Evolutionary conservation across 2,329 filamentous ascomycete genomes (phyloP).

Genomic region (Apiospora arundinis): DNA sequence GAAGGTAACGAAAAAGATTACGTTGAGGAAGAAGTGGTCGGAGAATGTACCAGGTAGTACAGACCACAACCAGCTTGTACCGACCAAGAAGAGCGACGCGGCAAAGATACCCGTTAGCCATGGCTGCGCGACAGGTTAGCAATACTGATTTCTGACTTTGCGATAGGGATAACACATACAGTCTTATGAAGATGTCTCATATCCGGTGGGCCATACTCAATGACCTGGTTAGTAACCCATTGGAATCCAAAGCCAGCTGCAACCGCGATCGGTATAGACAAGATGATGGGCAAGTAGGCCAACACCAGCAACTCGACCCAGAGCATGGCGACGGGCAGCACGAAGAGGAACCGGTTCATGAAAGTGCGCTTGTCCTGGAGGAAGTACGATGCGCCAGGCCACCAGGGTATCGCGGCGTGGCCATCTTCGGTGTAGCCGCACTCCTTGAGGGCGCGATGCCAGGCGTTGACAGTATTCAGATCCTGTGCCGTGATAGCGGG

Average conservation of each 20-base stretch:
- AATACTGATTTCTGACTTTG: slow-evolving; percentile 28
- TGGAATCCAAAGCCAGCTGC: slow-evolving; percentile 74
- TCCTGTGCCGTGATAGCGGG: slow-evolving; percentile 85
- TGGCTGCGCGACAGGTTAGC: slow-evolving; percentile 58
- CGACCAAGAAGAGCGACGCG: slow-evolving; percentile 81
- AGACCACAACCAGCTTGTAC: slow-evolving; percentile 74
- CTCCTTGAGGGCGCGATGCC: slow-evolving; percentile 82
- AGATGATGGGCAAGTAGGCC: slow-evolving; percentile 74
- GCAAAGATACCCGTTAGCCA: slow-evolving; percentile 95
- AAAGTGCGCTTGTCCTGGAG: slow-evolving; percentile 80
- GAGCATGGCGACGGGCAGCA: slow-evolving; percentile 84
- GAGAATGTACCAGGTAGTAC: slow-evolving; percentile 77
- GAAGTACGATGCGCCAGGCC: slow-evolving; percentile 75
- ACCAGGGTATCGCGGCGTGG: slow-evolving; percentile 70
- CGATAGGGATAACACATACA: slow-evolving; percentile 51
- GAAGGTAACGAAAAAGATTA: slow-evolving; percentile 72
- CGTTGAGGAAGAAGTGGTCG: slow-evolving; percentile 74
- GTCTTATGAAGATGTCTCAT: slow-evolving; percentile 93
- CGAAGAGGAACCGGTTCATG: slow-evolving; percentile 84
- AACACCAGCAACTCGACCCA: slow-evolving; percentile 74
- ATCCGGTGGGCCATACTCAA: slow-evolving; percentile 83
- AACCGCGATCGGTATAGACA: slow-evolving; percentile 75
- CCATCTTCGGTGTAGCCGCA: slow-evolving; percentile 84
- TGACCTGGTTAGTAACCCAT: slow-evolving; percentile 76
- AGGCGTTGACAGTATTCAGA: slow-evolving; percentile 84